These are phyloP conservation scores for Phytopythium chamaehyphon DNA, from an alignment of 352 stramenopile genomes.

Conservation along the genomic window DNA sequence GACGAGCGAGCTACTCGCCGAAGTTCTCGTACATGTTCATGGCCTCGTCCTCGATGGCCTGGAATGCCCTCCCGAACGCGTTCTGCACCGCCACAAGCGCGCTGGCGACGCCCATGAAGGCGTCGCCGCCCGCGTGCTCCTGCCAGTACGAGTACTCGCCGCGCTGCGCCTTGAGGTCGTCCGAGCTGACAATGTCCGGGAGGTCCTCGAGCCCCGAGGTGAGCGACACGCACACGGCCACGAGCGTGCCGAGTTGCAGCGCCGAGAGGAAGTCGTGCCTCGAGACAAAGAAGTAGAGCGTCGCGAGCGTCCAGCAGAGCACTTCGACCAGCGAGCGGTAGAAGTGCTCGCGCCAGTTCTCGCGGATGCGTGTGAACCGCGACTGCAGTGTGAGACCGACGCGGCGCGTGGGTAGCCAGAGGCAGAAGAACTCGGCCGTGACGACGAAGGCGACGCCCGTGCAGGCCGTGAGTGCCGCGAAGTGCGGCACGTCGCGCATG, in stretches of 20 bases:
- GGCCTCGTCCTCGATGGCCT: constrained; percentile 33
- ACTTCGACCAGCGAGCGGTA: constrained; percentile 58
- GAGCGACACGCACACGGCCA: constrained; percentile 46
- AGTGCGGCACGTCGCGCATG: constrained; percentile 70
- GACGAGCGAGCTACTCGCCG: constrained; percentile 25
- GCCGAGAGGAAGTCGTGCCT: constrained; percentile 46
- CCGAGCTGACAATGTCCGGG: constrained; percentile 41
- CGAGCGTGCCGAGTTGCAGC: constrained; percentile 50
- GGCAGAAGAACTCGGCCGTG: constrained; percentile 72
- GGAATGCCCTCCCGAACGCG: constrained; percentile 12
- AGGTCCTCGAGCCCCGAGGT: constrained; percentile 55
- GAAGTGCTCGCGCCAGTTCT: constrained; percentile 59
- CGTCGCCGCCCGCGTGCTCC: constrained; percentile 38
- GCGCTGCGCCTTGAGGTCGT: constrained; percentile 20
- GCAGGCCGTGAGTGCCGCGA: constrained; percentile 57
- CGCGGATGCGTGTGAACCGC: constrained; percentile 50
- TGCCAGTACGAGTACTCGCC: constrained; percentile 55
- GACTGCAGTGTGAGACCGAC: constrained; percentile 72
- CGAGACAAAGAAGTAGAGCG: constrained; percentile 54
- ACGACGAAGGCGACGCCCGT: constrained; percentile 69
- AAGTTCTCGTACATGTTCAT: constrained; percentile 75
- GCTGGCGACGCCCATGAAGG: constrained; percentile 36
- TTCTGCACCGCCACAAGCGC: constrained; percentile 41
- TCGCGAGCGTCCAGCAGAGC: constrained; percentile 52
- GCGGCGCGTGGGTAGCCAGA: constrained; percentile 71